Base-by-base conservation (phyloP, 768 basidiomycete species). In the Lentinula sp. region DNA sequence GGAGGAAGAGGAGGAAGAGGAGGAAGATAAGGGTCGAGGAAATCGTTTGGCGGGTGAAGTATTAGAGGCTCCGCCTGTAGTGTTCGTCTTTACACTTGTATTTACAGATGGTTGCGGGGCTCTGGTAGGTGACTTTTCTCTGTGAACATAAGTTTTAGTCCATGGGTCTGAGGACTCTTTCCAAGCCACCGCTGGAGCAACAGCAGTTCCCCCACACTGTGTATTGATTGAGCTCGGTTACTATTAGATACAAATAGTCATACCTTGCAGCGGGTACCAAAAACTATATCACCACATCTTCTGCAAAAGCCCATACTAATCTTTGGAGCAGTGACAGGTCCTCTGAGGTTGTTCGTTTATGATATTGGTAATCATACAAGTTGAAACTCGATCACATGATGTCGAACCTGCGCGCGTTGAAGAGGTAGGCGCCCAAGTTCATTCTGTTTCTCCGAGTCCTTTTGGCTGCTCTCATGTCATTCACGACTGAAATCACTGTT, bases 261-360 rank as follows among this genome's bases (percentile, higher is more conserved):
- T 56, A 56, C 55, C 55, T 59, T 87, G 73, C 90, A 93, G 57
- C 87, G 87, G 46, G 76, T 72, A 53, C 84, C 84, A 51, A 21
- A 53, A 13, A 93, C 90, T 61, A 94, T 91, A 64, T 93, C 88
- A 61, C 91, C 92, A 68, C 91, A 94, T 70, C 89, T 80, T 62
- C 89, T 82, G 75, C 92, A 94, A 68, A 93, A 93, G 23, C 88
- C 88, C 91, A 93, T 93, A 6, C 46, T 2, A 28, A 46, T 42
- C 21, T 1, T 18, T 40, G 40, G 8, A 9, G 15, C 45, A 21
- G 32, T 40, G 16, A 9, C 16, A 37, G 37, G 8, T 28, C 1
- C 8, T 11, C 28, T 16, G 13, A 53, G 51, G 37, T 21, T 6
- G 50, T 48, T n/a, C 21, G 46, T 48, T 48, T 48, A 48, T 28